Evolutionary conservation across 1,284 basidiomycete species (phyloP).

Genomic region (Marasmius fiardii): DNA sequence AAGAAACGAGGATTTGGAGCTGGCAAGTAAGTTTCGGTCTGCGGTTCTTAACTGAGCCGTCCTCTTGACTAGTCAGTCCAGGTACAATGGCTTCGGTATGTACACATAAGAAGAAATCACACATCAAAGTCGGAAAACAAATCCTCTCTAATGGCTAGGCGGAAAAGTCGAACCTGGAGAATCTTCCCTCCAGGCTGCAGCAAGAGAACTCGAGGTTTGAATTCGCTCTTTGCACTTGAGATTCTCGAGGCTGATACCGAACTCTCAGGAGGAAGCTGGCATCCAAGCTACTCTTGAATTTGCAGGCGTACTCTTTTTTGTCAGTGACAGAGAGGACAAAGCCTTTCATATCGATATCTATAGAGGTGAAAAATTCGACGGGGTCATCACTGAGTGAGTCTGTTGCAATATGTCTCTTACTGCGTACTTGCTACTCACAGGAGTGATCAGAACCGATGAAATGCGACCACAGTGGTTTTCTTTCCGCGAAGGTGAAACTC

Average conservation of each 20-base stretch:
- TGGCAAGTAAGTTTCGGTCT: constrained; percentile 42
- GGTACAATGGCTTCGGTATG: constrained; percentile 67
- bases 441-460: constrained; percentile 52
- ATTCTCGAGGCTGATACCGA: background rate
- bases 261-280: constrained; percentile 71
- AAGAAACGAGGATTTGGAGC: constrained; percentile 73
- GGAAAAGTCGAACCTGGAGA: constrained; percentile 71
- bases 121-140: background rate
- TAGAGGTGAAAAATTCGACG: constrained; percentile 49
- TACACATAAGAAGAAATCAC: background rate
- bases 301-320: constrained; percentile 61
- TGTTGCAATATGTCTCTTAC: background rate
- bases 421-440: background rate
- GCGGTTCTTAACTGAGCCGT: constrained; percentile 1
- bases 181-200: constrained; percentile 54
- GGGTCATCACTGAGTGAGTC: constrained; percentile 57
- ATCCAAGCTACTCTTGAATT: constrained; percentile 57
- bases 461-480: constrained; percentile 70
- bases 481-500: constrained; percentile 17
- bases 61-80: constrained; percentile 20
- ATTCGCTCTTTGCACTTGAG: background rate
- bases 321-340: constrained; percentile 43
- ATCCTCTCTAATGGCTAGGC: constrained; percentile 26
- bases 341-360: constrained; percentile 71
- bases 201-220: constrained; percentile 59